These are phyloP conservation scores for Chrysanthemum seticuspe DNA, from an alignment of 129 eudicot species.

Conservation along the genomic window DNA sequence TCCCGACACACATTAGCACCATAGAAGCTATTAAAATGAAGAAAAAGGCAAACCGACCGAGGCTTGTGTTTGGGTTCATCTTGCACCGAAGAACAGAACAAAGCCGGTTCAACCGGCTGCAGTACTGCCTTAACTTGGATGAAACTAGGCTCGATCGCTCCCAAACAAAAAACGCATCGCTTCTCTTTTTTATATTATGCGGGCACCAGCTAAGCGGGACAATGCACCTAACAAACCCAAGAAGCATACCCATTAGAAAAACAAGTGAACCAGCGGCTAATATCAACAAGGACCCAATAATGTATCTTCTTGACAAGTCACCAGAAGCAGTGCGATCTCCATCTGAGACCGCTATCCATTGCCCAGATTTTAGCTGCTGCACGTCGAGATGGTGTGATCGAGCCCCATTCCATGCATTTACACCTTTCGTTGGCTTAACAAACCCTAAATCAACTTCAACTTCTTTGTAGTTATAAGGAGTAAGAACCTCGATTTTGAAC, in stretches of 20 bases:
- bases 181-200: slow-evolving; percentile 62
- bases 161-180: slow-evolving; percentile 60
- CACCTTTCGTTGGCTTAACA: slow-evolving; percentile 52
- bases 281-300: slow-evolving; percentile 59
- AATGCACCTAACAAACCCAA: slow-evolving; percentile 61
- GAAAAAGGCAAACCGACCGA: slow-evolving; percentile 44
- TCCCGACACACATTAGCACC: slow-evolving; percentile 50
- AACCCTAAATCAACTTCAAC: slow-evolving; percentile 65
- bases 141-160: slow-evolving; percentile 43
- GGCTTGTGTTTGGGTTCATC: slow-evolving; percentile 60
- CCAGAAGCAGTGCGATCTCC: slow-evolving; percentile 90
- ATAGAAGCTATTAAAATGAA: slow-evolving; percentile 32
- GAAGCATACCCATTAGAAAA: slow-evolving; percentile 55
- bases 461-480: slow-evolving; percentile 56
- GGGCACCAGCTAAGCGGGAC: slow-evolving; percentile 57
- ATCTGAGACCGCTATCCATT: slow-evolving; percentile 81
- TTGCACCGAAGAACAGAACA: slow-evolving; percentile 51
- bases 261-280: slow-evolving; percentile 44
- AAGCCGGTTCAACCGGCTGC: slow-evolving; percentile 49
- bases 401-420: slow-evolving; percentile 86
- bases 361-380: slow-evolving; percentile 58
- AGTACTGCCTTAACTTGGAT: slow-evolving; percentile 39
- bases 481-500: slow-evolving; percentile 58
- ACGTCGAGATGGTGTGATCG: slow-evolving; percentile 89
- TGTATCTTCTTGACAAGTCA: slow-evolving; percentile 42